phyloP scores from a whole-genome alignment of 2,329 filamentous ascomycete genomes.

The Albophoma yamanashiensis region DNA sequence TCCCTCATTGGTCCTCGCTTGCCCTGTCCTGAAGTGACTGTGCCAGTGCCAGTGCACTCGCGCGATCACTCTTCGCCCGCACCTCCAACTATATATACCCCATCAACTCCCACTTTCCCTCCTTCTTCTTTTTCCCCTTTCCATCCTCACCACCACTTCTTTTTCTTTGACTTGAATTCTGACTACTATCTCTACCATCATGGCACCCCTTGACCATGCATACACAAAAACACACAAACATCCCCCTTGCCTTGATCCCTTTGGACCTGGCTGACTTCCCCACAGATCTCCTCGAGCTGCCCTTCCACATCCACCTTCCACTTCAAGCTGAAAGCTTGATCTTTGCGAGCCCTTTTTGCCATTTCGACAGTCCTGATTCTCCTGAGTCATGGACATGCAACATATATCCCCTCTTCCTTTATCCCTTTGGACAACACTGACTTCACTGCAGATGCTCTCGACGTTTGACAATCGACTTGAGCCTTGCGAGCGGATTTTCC shows the following conservation, averaged over 20 bases:
- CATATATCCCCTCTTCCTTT: neutral
- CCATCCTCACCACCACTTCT: neutral
- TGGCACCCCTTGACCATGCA: neutral
- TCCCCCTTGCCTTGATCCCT: neutral
- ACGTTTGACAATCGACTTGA: neutral
- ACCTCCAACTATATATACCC: neutral
- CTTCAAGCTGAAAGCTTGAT: neutral
- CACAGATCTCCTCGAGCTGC: neutral
- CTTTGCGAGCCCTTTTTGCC: neutral
- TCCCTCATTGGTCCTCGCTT: neutral
- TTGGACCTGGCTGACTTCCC: neutral
- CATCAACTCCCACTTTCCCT: neutral
- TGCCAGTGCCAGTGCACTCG: neutral
- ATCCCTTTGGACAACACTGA: neutral
- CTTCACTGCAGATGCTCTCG: neutral
- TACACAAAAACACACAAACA: neutral
- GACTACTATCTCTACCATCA: neutral
- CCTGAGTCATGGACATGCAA: neutral
- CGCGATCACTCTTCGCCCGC: neutral
- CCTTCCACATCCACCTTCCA: neutral
- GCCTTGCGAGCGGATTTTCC: too few species aligned
- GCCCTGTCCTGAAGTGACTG: neutral
- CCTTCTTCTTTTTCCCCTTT: neutral
- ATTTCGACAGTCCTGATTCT: neutral
- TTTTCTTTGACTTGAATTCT: neutral